phyloP scores from a whole-genome alignment of 352 stramenopile species.

The Ophiocytium majus region DNA sequence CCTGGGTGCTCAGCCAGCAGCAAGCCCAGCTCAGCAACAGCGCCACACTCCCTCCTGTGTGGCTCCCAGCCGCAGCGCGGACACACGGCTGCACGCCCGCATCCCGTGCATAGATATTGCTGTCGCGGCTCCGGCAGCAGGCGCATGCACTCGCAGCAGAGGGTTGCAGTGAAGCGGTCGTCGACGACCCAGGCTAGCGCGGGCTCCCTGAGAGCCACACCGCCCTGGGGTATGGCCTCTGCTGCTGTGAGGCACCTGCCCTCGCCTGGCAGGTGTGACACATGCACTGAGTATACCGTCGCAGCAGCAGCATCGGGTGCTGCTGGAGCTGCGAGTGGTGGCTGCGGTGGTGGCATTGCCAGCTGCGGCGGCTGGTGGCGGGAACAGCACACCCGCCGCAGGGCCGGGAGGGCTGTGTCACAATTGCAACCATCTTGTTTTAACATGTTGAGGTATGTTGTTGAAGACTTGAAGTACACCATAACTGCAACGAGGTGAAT shows the following conservation, averaged over 20 bases:
- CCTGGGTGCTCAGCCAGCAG: constrained; percentile 23
- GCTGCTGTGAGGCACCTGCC: background rate
- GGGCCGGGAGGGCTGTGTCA: no score
- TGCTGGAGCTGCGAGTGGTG: background rate
- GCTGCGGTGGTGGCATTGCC: no score
- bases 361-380: no score
- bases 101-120: background rate
- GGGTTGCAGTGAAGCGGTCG: background rate
- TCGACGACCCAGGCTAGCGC: background rate
- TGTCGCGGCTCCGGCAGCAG: background rate
- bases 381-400: no score
- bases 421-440: no score
- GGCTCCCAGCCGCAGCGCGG: background rate
- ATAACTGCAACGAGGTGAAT: no score
- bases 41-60: constrained; percentile 27
- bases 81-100: constrained; percentile 24
- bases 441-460: no score
- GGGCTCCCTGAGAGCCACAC: background rate
- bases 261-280: background rate
- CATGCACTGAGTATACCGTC: background rate
- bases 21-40: background rate
- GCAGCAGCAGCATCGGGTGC: background rate
- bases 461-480: no score
- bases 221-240: background rate
- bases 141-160: background rate